phyloP scores from a whole-genome alignment of 2,329 filamentous ascomycete species.

The Ophiobolus disseminans region DNA sequence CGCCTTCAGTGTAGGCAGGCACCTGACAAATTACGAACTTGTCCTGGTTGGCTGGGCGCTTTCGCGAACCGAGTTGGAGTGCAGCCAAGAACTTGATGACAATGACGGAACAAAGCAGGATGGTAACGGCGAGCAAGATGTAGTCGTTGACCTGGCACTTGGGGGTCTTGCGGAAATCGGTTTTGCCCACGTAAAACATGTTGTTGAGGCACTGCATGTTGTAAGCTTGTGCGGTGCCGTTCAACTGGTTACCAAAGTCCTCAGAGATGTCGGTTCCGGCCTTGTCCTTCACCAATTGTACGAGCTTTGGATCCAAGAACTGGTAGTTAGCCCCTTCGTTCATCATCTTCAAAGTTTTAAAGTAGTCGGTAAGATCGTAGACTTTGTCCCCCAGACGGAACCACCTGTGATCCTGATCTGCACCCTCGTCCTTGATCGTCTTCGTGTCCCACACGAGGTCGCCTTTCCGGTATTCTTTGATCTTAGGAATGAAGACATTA shows the following conservation, averaged over 20 bases:
- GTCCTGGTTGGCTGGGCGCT: conserved; percentile 87
- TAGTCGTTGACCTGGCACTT: conserved; percentile 90
- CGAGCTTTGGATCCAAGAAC: conserved; percentile 75
- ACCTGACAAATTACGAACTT: conserved; percentile 99
- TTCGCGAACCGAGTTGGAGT: conserved; percentile 90
- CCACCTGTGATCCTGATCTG: conserved; percentile 75
- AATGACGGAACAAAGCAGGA: conserved; percentile 82
- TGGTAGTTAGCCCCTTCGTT: conserved; percentile 65
- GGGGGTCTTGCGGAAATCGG: conserved; percentile 80
- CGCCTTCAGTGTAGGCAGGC: conserved; percentile 96
- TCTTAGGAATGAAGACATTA: conserved; percentile 74
- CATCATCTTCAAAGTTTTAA: conserved; percentile 72
- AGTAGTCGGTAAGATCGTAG: conserved; percentile 93
- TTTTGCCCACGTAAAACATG: conserved; percentile 80
- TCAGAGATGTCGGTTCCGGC: conserved; percentile 80
- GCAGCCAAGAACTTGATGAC: conserved; percentile 89
- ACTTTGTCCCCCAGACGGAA: conserved; percentile 76
- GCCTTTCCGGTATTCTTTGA: conserved; percentile 87
- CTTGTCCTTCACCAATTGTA: conserved; percentile 73
- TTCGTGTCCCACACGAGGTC: conserved; percentile 74
- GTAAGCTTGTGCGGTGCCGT: conserved; percentile 64
- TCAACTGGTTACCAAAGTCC: conserved; percentile 65
- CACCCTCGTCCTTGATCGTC: conserved; percentile 69
- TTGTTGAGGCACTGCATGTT: conserved; percentile 83
- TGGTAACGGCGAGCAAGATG: conserved; percentile 84